A percentile compares a stretch with the other conserved stretches of the same genome.
Evolutionary conservation across 2,329 filamentous ascomycete species (phyloP).

Genomic region (Hypoxylon rubiginosum): DNA sequence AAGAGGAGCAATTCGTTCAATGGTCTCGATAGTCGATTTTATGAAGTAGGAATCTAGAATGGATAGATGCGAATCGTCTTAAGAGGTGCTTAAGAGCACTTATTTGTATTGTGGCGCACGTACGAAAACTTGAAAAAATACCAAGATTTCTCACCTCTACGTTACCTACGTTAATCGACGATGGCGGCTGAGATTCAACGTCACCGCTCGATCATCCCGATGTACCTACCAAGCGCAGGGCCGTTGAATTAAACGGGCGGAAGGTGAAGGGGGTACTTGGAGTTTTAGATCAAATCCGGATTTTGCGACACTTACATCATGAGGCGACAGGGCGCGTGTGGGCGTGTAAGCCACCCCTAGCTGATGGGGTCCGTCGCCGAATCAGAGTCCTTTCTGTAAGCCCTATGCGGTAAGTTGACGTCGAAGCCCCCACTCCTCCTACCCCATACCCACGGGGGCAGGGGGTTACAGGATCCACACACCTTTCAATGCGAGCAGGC

Average conservation of each 20-base stretch:
- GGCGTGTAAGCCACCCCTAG: constrained; percentile 11
- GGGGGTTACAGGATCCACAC: constrained; percentile 8
- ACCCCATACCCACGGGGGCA: constrained; percentile 15
- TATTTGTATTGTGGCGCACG: constrained; percentile 33
- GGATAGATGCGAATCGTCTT: background rate
- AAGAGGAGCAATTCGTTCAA: background rate
- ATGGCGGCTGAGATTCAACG: constrained; percentile 33
- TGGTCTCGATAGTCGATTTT: background rate
- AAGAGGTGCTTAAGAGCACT: constrained; percentile 5
- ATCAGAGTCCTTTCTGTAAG: constrained; percentile 32
- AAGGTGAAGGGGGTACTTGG: constrained; percentile 15
- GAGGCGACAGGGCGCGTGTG: constrained; percentile 23
- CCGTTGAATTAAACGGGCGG: constrained; percentile 6
- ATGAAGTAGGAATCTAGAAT: background rate
- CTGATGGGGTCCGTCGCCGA: constrained; percentile 13
- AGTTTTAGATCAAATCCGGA: constrained; percentile 33
- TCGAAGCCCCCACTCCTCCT: constrained; percentile 27
- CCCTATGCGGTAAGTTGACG: constrained; percentile 40
- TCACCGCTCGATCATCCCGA: constrained; percentile 33
- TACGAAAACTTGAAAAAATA: constrained; percentile 18
- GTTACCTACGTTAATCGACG: constrained; percentile 37
- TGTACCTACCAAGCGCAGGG: constrained; percentile 10
- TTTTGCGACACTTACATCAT: constrained; percentile 40
- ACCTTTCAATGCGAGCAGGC: background rate
- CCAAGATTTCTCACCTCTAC: constrained; percentile 29